phyloP scores from a whole-genome alignment of 2,329 filamentous ascomycete species.

The Colletotrichum gigasporum region DNA sequence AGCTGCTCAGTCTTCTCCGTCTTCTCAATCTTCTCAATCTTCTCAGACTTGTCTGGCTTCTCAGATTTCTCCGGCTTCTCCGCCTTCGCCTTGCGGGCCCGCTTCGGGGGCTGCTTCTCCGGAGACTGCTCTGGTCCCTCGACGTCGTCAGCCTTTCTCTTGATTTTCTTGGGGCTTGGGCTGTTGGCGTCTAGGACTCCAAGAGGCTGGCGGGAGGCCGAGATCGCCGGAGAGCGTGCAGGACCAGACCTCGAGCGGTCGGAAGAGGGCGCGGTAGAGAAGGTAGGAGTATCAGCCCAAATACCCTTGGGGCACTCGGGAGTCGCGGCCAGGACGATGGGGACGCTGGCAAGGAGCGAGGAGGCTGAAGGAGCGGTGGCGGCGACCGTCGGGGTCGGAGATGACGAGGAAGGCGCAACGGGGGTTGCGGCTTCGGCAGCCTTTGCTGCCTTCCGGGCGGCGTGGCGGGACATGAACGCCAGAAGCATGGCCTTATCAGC shows the following conservation, averaged over 20 bases:
- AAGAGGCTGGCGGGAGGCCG: slow-evolving; percentile 38
- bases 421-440: slow-evolving; percentile 38
- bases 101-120: slow-evolving; percentile 26
- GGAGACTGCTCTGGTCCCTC: slow-evolving; percentile 30
- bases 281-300: not conserved
- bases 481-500: slow-evolving; percentile 17
- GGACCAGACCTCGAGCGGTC: not conserved
- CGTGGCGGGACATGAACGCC: slow-evolving; percentile 18
- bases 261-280: slow-evolving; percentile 3
- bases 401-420: not conserved
- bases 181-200: slow-evolving; percentile 48
- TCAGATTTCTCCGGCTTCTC: slow-evolving; percentile 8
- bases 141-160: slow-evolving; percentile 43
- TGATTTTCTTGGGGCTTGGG: slow-evolving; percentile 47
- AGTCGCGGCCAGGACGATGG: slow-evolving; percentile 3
- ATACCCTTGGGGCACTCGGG: slow-evolving; percentile 18
- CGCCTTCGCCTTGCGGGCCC: slow-evolving; percentile 37
- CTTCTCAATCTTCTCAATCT: not conserved
- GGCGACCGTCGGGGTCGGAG: not conserved
- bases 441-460: slow-evolving; percentile 44
- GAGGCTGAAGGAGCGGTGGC: not conserved
- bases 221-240: not conserved
- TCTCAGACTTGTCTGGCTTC: not conserved
- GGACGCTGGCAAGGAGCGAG: not conserved
- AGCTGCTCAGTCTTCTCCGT: not conserved